A percentile compares a stretch with the other conserved stretches of the same genome.
These are phyloP conservation scores for Ophiostoma quercus DNA, from an alignment of 2,329 filamentous ascomycete genomes.

Conservation along the genomic window DNA sequence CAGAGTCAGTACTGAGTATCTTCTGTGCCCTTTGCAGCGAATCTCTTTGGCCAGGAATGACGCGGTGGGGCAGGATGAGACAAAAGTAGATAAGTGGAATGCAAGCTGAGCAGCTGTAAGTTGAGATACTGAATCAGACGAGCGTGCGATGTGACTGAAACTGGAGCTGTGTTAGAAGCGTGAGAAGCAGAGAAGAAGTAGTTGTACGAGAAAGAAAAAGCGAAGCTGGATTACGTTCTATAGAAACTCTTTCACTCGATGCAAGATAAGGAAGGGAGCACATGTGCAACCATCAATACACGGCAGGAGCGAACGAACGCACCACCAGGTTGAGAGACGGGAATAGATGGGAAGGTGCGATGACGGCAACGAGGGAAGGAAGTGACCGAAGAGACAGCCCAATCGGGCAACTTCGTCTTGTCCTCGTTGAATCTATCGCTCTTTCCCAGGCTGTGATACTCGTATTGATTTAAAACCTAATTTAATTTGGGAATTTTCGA, in stretches of 20 bases:
- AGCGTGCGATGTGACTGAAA: background rate
- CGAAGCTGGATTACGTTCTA: background rate
- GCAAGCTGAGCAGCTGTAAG: background rate
- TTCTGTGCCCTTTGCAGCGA: background rate
- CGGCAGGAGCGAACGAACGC: background rate
- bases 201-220: background rate
- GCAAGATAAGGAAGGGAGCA: background rate
- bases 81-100: slow-evolving; percentile 11
- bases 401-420: background rate
- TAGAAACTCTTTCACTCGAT: background rate
- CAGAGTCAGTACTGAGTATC: background rate
- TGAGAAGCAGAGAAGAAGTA: background rate
- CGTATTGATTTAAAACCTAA: background rate
- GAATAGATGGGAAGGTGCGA: slow-evolving; percentile 8
- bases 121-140: background rate
- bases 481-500: background rate
- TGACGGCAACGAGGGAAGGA: slow-evolving; percentile 16
- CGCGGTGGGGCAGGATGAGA: slow-evolving; percentile 4
- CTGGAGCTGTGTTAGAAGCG: background rate
- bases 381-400: background rate
- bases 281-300: background rate
- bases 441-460: slow-evolving; percentile 25
- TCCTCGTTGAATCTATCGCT: slow-evolving; percentile 27
- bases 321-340: background rate
- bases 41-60: slow-evolving; percentile 10